Percentiles rank a stretch among this genome's conserved stretches.
phyloP scores from a whole-genome alignment of 495 filamentous ascomycete genomes.

The Aspergillus heteromorphus region DNA sequence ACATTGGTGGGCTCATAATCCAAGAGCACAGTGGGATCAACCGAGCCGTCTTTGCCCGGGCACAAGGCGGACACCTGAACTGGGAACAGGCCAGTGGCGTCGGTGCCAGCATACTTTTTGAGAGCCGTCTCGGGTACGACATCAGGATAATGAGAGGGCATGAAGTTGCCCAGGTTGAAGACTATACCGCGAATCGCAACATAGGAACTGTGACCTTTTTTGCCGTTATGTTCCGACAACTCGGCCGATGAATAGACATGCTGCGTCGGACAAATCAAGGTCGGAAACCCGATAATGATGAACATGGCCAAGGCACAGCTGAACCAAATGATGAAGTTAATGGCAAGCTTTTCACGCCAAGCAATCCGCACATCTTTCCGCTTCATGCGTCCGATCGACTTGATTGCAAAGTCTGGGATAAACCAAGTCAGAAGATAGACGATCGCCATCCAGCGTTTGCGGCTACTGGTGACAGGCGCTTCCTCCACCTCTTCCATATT shows the following conservation, averaged over 20 bases:
- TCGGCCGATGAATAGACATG: conserved; percentile 79
- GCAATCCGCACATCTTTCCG: conserved; percentile 90
- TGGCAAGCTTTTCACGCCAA: conserved; percentile 96
- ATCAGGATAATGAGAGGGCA: conserved; percentile 73
- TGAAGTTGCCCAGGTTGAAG: conserved; percentile 72
- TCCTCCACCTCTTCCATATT: conserved; percentile 88
- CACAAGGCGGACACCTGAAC: conserved; percentile 93
- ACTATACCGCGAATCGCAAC: conserved; percentile 84
- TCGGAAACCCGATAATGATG: conserved; percentile 83
- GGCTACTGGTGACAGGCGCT: conserved; percentile 66
- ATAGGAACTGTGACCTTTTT: conserved; percentile 57
- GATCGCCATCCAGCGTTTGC: conserved; percentile 88
- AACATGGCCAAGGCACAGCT: conserved; percentile 73
- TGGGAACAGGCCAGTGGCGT: conserved; percentile 85
- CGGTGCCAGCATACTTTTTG: conserved; percentile 75
- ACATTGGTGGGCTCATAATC: conserved; percentile 77
- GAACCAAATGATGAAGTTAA: conserved; percentile 97
- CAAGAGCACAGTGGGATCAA: conserved; percentile 69
- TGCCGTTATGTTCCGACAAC: conserved; percentile 67
- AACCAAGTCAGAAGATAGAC: conserved; percentile 82
- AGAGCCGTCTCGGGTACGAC: conserved; percentile 63
- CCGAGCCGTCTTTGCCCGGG: conserved; percentile 60
- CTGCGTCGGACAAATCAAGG: conserved; percentile 85
- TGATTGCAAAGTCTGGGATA: conserved; percentile 80
- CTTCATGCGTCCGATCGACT: conserved; percentile 74